Evolutionary conservation across 2,329 filamentous ascomycete species (phyloP), one percentile per base, ranked within the genome.

Genomic region (Talaromyces sp.): DNA sequence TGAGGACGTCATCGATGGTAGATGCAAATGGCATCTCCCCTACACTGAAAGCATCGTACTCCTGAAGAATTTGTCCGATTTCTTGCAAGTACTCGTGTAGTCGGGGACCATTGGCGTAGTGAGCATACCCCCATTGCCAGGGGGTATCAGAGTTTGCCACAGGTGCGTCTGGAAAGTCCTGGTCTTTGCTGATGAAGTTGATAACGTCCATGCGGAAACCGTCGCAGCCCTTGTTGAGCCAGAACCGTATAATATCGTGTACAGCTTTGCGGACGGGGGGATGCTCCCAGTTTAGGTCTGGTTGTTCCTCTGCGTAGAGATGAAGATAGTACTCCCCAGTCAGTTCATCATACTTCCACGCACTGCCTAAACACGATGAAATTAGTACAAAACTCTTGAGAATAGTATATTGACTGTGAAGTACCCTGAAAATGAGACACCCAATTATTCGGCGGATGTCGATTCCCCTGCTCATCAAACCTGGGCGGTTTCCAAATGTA

Each of bases 221-320:
- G 48, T 87, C 83, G 0, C 89, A 85, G 2, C 89, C 89, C 33
- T 83, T 82, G 51, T 89, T 77, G 0, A 94, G 81, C 90, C 90
- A 94, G 69, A 92, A 94, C 31, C 82, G 81, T 82, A 92, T 88
- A 5, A 87, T 80, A 15, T 82, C 81, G 69, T 91, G 88, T 6
- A 92, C 84, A 1, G 88, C 89, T 46, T 82, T 75, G 15, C 89
- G 81, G 0, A 88, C 83, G 9, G 81, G 83, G 0, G 79, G 78
- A 58, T 87, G 88, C 67, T 92, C 88, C 89, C 89, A 94, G 73
- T 94, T 94, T n/a, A 94, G 78, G 65, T 94, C 90, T 0, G 90
- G 89, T 69, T 93, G 89, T 63, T 89, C 84, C 5, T 81, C 81
- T 6, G 86, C 84, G 70, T 90, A 95, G 10, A 94, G 79, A 61